Conservation (phyloP, 202 grass and related monocot species). For the Dendrocalamus latiflorus region DNA sequence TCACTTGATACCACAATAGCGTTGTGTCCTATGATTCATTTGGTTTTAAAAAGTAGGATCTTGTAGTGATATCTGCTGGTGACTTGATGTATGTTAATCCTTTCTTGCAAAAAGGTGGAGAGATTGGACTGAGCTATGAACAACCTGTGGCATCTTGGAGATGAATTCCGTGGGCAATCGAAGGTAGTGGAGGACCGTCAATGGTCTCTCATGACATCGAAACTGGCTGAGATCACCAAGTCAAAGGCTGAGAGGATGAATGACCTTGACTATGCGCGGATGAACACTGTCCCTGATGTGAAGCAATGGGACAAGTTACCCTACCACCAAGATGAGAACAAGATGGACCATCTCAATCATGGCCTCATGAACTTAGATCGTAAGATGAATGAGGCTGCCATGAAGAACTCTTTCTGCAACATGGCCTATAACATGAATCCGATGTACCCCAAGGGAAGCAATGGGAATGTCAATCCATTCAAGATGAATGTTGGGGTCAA, state of each 20-base stretch:
- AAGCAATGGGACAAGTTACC: conserved; percentile 76
- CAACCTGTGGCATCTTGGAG: conserved; percentile 86
- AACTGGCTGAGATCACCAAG: conserved; percentile 79
- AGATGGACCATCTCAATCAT: conserved; percentile 67
- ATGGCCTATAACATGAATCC: conserved; percentile 61
- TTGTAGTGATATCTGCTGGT: neutral
- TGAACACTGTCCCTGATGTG: conserved; percentile 48
- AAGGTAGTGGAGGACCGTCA: conserved; percentile 86
- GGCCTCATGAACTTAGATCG: conserved; percentile 66
- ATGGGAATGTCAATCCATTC: conserved; percentile 61
- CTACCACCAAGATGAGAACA: conserved; percentile 55
- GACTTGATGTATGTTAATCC: neutral
- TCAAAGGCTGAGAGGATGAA: conserved; percentile 68
- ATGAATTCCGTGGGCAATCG: conserved; percentile 92
- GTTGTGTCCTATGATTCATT: neutral
- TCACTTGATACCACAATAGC: neutral
- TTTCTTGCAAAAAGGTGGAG: neutral
- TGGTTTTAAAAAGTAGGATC: neutral
- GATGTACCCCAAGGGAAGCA: conserved; percentile 64
- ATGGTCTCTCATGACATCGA: conserved; percentile 96
- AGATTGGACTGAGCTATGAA: conserved; percentile 57
- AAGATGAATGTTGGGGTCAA: conserved; percentile 72
- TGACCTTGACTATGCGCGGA: conserved; percentile 58
- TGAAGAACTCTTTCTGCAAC: conserved; percentile 49
- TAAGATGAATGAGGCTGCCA: conserved; percentile 62